Percentiles rank a stretch among this genome's conserved stretches.
phyloP scores from a whole-genome alignment of 1,284 basidiomycete species.

The Ustilago nuda region DNA sequence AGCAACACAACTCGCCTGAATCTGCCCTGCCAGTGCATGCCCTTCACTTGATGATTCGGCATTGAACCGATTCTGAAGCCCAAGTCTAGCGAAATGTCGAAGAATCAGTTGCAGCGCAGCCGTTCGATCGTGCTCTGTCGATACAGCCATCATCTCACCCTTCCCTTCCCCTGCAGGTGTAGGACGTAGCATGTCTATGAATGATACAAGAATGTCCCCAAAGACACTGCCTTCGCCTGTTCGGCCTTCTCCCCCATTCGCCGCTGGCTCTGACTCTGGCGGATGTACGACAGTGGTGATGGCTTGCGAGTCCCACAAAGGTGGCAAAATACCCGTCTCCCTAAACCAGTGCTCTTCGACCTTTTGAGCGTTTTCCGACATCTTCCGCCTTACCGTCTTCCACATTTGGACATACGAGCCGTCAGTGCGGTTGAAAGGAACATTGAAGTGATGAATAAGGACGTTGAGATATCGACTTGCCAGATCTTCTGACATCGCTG shows the following conservation, averaged over 20 bases:
- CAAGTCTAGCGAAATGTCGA: constrained; percentile 28
- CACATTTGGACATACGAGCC: constrained; percentile 36
- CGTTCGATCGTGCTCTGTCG: constrained; percentile 9
- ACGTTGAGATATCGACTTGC: constrained; percentile 48
- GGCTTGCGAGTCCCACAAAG: constrained; percentile 25
- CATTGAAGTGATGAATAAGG: constrained; percentile 45
- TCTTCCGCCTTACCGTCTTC: constrained; percentile 16
- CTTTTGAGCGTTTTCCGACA: constrained; percentile 36
- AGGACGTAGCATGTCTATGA: constrained; percentile 31
- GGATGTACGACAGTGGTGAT: neutral
- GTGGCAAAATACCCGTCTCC: constrained; percentile 36
- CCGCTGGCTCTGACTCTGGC: neutral
- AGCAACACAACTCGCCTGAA: constrained; percentile 24
- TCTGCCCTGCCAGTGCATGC: neutral
- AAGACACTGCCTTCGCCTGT: constrained; percentile 2
- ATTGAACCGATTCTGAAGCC: constrained; percentile 7
- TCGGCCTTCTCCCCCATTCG: neutral
- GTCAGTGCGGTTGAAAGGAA: constrained; percentile 24
- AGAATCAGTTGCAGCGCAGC: constrained; percentile 33
- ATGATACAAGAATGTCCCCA: constrained; percentile 26
- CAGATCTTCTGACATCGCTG: constrained; percentile 31
- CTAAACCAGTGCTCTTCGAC: constrained; percentile 50
- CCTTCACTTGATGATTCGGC: constrained; percentile 6
- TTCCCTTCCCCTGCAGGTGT: neutral
- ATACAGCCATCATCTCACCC: neutral